Evolutionary conservation across 2,329 filamentous ascomycete genomes (phyloP).

Genomic region (Pezicula rhizophila): DNA sequence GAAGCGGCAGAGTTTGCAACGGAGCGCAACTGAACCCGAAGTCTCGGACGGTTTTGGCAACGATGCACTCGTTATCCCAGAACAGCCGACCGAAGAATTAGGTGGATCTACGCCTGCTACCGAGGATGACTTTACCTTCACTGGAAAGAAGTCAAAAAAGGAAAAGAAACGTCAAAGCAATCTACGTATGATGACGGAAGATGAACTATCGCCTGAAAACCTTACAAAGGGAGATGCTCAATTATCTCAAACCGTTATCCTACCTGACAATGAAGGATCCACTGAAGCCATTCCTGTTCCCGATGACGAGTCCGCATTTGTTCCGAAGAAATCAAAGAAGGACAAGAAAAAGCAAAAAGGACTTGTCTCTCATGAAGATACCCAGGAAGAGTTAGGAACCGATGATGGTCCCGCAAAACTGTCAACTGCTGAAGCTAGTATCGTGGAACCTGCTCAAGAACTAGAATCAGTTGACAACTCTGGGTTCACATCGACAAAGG

Average conservation of each 20-base stretch:
- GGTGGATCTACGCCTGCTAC: neutral
- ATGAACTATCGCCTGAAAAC: conserved; percentile 5
- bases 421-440: neutral
- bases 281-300: no score
- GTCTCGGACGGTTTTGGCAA: neutral
- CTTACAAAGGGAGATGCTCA: neutral
- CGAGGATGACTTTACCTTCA: conserved; percentile 7
- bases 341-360: conserved; percentile 24
- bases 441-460: neutral
- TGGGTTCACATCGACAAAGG: conserved; percentile 11
- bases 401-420: conserved; percentile 13
- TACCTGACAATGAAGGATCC: no score
- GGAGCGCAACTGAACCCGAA: neutral
- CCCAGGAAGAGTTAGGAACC: neutral
- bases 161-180: conserved; percentile 14
- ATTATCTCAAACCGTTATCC: neutral
- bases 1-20: conserved; percentile 9
- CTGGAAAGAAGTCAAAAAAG: conserved; percentile 30
- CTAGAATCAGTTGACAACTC: neutral
- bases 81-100: neutral
- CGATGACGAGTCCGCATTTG: conserved; percentile 16
- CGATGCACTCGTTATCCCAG: neutral
- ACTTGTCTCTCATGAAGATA: conserved; percentile 3
- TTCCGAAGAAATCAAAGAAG: conserved; percentile 31
- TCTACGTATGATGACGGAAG: conserved; percentile 4